Base-by-base conservation (phyloP, 345 rosid species). In the Bruguiera sexangula region DNA sequence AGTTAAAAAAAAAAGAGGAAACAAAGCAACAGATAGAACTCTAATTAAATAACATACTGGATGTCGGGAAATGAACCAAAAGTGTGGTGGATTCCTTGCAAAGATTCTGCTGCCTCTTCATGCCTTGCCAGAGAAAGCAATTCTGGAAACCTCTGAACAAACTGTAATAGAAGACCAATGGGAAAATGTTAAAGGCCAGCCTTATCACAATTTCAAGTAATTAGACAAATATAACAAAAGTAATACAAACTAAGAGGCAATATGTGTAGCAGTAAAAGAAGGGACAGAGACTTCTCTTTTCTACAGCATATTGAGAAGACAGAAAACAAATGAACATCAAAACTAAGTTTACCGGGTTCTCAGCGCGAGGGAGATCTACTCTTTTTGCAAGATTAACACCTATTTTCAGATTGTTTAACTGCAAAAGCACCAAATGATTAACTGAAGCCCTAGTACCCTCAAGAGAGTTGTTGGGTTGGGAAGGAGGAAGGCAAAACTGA, bases 361-460 rank as follows among this genome's bases (percentile, higher is more conserved):
- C 99, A 32, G 97, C 99, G 73, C 99, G 98, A 80, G 99, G 99
- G 68, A 96, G 99, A 79, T 96, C 92, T 83, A 98, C 99, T 82
- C 99, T 84, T 79, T 92, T 96, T 67, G 99, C 99, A 59, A 96
- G 98, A 74, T 89, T 92, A 60, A 96, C 96, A 69, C 98, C 99
- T 65, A 96, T 96, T 83, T 96, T 97, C 87, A 96, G 81, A 79
- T 96, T 96, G 82, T 90, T 96, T 74, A 96, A 80, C 98, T 96
- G 87, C 55, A 74, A 73, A 46, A 67, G 43, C 6, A 68, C 26
- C 32, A 37, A 16, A 6, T 60, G 20, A 52, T 67, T 37, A 67
- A n/a, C n/a, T 52, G 30, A 4, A 73, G 30, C 1, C 15, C 26
- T 6, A 10, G 8, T 26, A 20, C 21, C 34, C 60, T 56, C 6